These are phyloP conservation scores for Solanum chiquidenum DNA, from an alignment of 257 asterid species.

Conservation along the genomic window DNA sequence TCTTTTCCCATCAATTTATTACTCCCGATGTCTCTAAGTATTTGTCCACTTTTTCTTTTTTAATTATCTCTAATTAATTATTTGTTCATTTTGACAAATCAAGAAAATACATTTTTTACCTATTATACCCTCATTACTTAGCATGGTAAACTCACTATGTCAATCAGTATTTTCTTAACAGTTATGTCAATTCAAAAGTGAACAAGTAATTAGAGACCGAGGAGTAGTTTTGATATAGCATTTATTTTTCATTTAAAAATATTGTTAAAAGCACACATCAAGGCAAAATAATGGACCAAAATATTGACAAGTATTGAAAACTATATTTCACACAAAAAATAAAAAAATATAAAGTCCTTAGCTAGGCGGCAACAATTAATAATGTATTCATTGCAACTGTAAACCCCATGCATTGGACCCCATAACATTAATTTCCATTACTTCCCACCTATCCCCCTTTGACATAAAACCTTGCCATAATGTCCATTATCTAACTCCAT, in stretches of 20 bases:
- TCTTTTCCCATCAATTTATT: background rate
- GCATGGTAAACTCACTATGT: too few relatives aligned
- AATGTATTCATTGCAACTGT: constrained; percentile 26
- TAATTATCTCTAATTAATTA: too few relatives aligned
- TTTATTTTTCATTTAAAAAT: background rate
- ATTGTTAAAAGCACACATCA: background rate
- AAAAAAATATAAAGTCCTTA: background rate
- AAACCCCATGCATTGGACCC: constrained; percentile 32
- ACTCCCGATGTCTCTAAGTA: too few relatives aligned
- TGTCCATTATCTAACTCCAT: background rate
- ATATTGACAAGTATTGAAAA: background rate
- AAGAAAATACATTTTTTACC: too few relatives aligned
- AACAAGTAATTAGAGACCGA: too few relatives aligned
- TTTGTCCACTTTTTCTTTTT: too few relatives aligned
- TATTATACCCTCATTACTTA: too few relatives aligned
- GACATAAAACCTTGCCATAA: background rate
- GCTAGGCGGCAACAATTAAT: background rate
- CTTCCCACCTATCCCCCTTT: constrained; percentile 1
- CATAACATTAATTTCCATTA: constrained; percentile 19
- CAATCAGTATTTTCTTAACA: too few relatives aligned
- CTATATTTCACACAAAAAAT: background rate
- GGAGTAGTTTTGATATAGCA: background rate
- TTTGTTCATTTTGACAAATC: too few relatives aligned
- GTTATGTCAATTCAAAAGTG: too few relatives aligned
- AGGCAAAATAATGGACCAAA: background rate